Conservation (phyloP, 208 protist genomes). For the Trypanosoma brucei region DNA sequence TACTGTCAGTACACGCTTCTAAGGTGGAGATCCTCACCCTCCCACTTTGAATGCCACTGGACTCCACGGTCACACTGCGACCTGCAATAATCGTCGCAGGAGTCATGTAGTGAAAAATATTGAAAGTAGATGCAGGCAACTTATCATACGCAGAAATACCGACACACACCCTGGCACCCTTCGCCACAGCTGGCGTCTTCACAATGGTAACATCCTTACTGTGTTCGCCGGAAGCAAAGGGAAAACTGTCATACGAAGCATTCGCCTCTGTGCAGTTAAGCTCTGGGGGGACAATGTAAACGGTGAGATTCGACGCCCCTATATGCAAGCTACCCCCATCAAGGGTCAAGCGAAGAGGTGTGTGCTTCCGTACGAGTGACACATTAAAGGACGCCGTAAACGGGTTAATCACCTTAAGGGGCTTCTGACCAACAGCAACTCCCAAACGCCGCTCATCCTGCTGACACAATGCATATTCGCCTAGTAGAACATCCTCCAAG, state of each 20-base stretch:
- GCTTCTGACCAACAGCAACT: constrained; percentile 27
- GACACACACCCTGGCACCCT: constrained; percentile 13
- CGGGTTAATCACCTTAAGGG: constrained; percentile 33
- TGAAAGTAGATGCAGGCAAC: constrained; percentile 1
- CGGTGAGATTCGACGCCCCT: not conserved
- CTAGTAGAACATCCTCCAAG: constrained; percentile 21
- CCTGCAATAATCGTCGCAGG: constrained; percentile 44
- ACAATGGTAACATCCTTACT: constrained; percentile 9
- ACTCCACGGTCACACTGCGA: constrained; percentile 28
- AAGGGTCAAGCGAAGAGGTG: constrained; percentile 27
- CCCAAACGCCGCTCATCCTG: constrained; percentile 15
- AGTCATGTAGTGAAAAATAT: constrained; percentile 52
- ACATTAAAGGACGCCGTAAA: constrained; percentile 29
- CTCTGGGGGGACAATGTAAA: constrained; percentile 9
- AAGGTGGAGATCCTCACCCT: constrained; percentile 30
- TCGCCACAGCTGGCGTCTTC: constrained; percentile 2
- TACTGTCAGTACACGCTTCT: constrained; percentile 27
- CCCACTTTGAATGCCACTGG: constrained; percentile 22
- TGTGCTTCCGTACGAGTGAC: constrained; percentile 29
- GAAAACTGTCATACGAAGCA: constrained; percentile 9
- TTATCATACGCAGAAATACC: constrained; percentile 8
- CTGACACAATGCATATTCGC: constrained; percentile 52
- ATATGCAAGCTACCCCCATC: constrained; percentile 24
- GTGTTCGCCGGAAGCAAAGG: not conserved
- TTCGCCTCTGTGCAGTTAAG: constrained; percentile 2